A percentile compares a stretch with the other conserved stretches of the same genome.
Conservation (phyloP, 495 filamentous ascomycete species). For the Penicillium malachiteum region DNA sequence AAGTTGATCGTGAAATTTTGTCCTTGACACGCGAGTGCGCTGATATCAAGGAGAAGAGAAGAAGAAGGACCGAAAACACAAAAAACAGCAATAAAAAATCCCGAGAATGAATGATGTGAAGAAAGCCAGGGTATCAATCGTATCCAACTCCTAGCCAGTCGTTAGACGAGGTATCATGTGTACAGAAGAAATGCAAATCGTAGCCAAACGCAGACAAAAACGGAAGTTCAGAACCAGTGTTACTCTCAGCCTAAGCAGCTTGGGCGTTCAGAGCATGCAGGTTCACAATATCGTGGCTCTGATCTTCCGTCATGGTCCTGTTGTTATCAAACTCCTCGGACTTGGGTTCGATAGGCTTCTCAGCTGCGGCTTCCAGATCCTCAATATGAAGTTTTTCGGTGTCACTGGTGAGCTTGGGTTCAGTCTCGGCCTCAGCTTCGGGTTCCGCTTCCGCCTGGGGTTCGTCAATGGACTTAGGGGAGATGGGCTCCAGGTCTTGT, state of each 20-base stretch:
- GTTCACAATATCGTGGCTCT: background rate
- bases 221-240: too few relatives aligned
- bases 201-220: too few relatives aligned
- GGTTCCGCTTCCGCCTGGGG: background rate
- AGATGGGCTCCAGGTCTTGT: background rate
- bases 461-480: background rate
- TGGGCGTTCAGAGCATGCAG: background rate
- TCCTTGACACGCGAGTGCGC: too few relatives aligned
- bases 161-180: background rate
- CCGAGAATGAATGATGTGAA: background rate
- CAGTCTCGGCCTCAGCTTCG: background rate
- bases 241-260: background rate
- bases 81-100: background rate
- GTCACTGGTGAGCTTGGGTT: background rate
- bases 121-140: background rate
- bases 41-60: background rate
- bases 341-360: background rate
- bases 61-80: background rate
- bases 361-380: background rate
- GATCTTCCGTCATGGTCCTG: background rate
- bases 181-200: background rate
- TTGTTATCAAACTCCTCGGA: background rate
- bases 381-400: background rate
- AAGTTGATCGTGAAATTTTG: too few relatives aligned
- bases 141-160: background rate